Conservation (phyloP, 805 yeast genomes). For the Blastobotrys americana region DNA sequence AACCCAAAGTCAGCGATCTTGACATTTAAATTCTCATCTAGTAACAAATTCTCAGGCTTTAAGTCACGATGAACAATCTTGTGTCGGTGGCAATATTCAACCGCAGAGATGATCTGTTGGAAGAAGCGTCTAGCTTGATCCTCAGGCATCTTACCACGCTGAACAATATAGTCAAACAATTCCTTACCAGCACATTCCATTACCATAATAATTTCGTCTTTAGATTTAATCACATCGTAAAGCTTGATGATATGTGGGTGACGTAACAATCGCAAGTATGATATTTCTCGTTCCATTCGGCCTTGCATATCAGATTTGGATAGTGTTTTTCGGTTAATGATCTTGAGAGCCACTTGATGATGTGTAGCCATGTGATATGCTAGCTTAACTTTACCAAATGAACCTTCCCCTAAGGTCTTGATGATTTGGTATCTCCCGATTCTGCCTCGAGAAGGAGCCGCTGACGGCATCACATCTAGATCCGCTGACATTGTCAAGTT, state of each 20-base stretch:
- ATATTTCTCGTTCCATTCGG: conserved; percentile 87
- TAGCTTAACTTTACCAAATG: conserved; percentile 87
- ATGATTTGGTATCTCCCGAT: conserved; percentile 92
- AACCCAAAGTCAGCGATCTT: conserved; percentile 95
- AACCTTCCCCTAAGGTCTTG: conserved; percentile 91
- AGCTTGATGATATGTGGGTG: conserved; percentile 95
- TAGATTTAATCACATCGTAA: conserved; percentile 90
- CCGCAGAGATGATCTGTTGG: conserved; percentile 94
- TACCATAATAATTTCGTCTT: conserved; percentile 95
- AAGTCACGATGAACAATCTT: conserved; percentile 95
- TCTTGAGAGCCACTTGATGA: conserved; percentile 85
- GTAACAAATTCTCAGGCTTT: conserved; percentile 86
- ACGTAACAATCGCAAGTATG: conserved; percentile 76
- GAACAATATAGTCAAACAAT: conserved; percentile 90
- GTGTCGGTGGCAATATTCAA: conserved; percentile 92
- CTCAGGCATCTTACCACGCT: conserved; percentile 87
- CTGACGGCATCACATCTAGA: conserved; percentile 8
- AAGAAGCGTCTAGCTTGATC: conserved; percentile 87
- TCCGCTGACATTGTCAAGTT: conserved; percentile 2
- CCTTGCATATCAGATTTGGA: conserved; percentile 98
- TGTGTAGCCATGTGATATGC: conserved; percentile 73
- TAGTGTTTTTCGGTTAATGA: conserved; percentile 83
- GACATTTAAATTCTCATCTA: conserved; percentile 85
- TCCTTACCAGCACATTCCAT: conserved; percentile 97
- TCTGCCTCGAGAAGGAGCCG: conserved; percentile 27